A percentile compares a stretch with the other conserved stretches of the same genome.
Conservation (phyloP, 768 basidiomycete genomes). For the Sistotremastrum niveocremeum region DNA sequence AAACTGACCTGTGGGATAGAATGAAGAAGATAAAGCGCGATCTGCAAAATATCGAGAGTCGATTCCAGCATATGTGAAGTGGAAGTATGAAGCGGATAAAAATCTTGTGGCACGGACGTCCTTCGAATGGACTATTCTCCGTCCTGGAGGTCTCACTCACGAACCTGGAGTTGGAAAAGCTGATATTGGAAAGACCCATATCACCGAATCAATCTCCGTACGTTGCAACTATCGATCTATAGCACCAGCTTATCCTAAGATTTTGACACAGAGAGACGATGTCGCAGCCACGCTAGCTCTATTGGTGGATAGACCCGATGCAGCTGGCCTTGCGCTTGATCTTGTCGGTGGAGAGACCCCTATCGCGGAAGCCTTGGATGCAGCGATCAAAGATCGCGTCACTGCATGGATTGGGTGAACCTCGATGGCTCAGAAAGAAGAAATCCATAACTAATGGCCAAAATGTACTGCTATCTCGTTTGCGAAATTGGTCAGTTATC, state of each 20-base stretch:
- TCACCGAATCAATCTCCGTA: slow-evolving; percentile 36
- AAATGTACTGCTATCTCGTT: too few species aligned
- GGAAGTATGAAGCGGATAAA: slow-evolving; percentile 31
- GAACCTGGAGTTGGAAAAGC: slow-evolving; percentile 37
- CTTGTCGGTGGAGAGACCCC: slow-evolving; percentile 39
- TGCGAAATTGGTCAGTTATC: too few species aligned
- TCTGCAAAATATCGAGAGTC: slow-evolving; percentile 29
- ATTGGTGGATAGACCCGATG: slow-evolving; percentile 36
- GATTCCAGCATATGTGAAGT: slow-evolving; percentile 28
- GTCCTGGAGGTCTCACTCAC: slow-evolving; percentile 44
- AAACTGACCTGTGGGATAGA: slow-evolving; percentile 15
- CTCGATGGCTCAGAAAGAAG: too few species aligned
- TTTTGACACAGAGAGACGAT: slow-evolving; percentile 34
- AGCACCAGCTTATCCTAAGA: neutral
- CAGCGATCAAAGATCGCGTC: slow-evolving; percentile 35
- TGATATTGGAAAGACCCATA: slow-evolving; percentile 38
- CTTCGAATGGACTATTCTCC: slow-evolving; percentile 55
- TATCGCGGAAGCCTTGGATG: slow-evolving; percentile 33
- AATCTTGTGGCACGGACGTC: slow-evolving; percentile 31
- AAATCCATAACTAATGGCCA: too few species aligned
- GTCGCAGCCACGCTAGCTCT: slow-evolving; percentile 37
- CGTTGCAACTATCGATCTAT: slow-evolving; percentile 7
- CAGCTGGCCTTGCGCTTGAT: slow-evolving; percentile 45
- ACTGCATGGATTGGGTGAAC: slow-evolving; percentile 11
- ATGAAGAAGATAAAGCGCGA: slow-evolving; percentile 29